Conservation (phyloP, 192 early-diverging fungal genomes). For the Coemansia sp. region DNA sequence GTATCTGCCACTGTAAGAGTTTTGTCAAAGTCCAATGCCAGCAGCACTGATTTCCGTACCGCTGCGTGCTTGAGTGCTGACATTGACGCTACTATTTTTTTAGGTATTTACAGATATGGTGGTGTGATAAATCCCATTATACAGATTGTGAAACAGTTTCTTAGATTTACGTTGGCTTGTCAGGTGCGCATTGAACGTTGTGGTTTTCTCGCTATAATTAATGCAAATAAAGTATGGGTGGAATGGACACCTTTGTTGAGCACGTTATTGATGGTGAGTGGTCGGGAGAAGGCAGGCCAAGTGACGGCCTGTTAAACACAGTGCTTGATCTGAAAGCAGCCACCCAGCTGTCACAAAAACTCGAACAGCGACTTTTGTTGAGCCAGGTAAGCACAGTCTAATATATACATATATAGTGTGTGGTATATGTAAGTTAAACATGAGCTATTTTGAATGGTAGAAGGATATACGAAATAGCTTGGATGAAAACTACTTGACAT, state of each 20-base stretch:
- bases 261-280: not conserved
- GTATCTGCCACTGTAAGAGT: slow-evolving; percentile 46
- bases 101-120: not conserved
- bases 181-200: not conserved
- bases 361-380: not conserved
- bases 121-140: slow-evolving; percentile 6
- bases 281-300: not conserved
- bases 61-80: not conserved
- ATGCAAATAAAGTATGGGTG: not conserved
- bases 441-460: not conserved
- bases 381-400: not conserved
- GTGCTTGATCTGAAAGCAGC: not conserved
- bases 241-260: slow-evolving; percentile 4
- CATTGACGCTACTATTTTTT: not conserved
- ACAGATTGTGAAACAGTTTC: not conserved
- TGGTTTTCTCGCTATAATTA: not conserved
- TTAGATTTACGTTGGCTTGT: not conserved
- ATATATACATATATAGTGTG: not conserved
- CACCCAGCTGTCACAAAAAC: slow-evolving; percentile 2
- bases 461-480: slow-evolving; percentile 9
- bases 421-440: not conserved
- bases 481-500: slow-evolving; percentile 7
- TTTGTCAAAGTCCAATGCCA: slow-evolving; percentile 48
- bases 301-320: not conserved
- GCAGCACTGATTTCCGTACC: not conserved